phyloP scores from a whole-genome alignment of 169 alveolate species.

The Plasmodium coatneyi region DNA sequence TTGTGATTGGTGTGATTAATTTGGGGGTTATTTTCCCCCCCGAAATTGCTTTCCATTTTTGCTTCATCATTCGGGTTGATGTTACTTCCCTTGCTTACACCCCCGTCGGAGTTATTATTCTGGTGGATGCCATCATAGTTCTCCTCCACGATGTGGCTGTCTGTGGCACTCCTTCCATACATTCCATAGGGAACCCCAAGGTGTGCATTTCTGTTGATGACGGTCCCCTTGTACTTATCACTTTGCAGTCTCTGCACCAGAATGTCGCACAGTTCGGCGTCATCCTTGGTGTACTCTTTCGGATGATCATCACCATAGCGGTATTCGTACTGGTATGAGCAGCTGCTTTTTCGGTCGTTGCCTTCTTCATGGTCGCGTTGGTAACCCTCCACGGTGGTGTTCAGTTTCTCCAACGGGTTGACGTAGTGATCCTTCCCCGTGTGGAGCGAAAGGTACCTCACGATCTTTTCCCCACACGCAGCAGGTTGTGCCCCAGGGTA shows the following conservation, averaged over 20 bases:
- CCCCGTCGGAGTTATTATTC: neutral
- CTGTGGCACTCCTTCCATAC: neutral
- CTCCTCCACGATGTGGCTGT: neutral
- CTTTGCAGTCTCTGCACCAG: conserved; percentile 8
- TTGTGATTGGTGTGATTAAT: neutral
- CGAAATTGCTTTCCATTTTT: neutral
- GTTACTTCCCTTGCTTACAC: neutral
- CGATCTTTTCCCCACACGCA: neutral
- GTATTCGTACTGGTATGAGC: neutral
- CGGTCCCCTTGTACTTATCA: conserved; percentile 17
- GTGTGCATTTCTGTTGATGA: conserved; percentile 1
- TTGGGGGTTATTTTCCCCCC: neutral
- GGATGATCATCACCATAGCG: neutral
- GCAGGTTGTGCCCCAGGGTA: neutral
- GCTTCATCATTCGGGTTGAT: neutral
- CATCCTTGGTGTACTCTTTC: neutral
- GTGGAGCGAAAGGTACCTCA: neutral
- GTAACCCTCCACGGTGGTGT: neutral
- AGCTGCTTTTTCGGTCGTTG: neutral
- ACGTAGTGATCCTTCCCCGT: neutral
- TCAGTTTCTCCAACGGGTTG: neutral
- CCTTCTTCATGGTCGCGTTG: neutral
- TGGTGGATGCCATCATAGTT: neutral
- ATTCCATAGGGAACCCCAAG: neutral
- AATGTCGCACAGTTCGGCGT: neutral